phyloP scores from a whole-genome alignment of 2,329 filamentous ascomycete genomes.

The Cladosporium sp. region DNA sequence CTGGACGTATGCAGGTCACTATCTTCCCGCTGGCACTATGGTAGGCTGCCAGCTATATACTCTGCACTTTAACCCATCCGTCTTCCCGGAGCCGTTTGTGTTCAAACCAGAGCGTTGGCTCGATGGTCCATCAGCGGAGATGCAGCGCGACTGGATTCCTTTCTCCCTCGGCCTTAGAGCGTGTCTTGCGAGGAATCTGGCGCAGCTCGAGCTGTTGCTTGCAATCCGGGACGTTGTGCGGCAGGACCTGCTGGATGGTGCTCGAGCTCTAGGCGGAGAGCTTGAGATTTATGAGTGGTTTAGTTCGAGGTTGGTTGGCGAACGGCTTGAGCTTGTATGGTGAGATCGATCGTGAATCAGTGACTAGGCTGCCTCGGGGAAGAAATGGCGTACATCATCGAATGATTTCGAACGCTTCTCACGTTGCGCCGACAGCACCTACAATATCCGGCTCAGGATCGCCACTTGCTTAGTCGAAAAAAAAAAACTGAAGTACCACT shows the following conservation, averaged over 20 bases:
- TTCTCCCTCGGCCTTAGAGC: slow-evolving; percentile 53
- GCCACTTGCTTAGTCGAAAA: not conserved
- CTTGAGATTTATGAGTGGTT: slow-evolving; percentile 61
- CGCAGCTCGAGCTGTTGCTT: slow-evolving; percentile 47
- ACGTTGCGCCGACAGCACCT: no score
- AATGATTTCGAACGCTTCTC: no score
- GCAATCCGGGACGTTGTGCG: slow-evolving; percentile 47
- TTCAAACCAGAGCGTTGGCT: slow-evolving; percentile 56
- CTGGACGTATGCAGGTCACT: slow-evolving; percentile 36
- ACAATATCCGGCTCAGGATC: no score
- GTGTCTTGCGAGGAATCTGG: slow-evolving; percentile 56
- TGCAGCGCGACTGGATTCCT: slow-evolving; percentile 49
- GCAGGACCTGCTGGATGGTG: slow-evolving; percentile 49
- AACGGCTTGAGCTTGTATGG: slow-evolving; percentile 48
- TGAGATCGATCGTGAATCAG: not conserved
- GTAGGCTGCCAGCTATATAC: slow-evolving; percentile 51
- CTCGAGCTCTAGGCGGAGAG: slow-evolving; percentile 42
- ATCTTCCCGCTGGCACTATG: slow-evolving; percentile 45
- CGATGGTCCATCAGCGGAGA: slow-evolving; percentile 38
- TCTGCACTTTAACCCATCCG: slow-evolving; percentile 49
- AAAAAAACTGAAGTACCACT: not conserved
- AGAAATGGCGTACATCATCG: no score
- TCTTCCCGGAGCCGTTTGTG: slow-evolving; percentile 46
- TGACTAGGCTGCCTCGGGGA: no score
- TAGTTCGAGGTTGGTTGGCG: slow-evolving; percentile 55